Conservation (phyloP, 768 basidiomycete species). For the Udeniomyces megalosporus region DNA sequence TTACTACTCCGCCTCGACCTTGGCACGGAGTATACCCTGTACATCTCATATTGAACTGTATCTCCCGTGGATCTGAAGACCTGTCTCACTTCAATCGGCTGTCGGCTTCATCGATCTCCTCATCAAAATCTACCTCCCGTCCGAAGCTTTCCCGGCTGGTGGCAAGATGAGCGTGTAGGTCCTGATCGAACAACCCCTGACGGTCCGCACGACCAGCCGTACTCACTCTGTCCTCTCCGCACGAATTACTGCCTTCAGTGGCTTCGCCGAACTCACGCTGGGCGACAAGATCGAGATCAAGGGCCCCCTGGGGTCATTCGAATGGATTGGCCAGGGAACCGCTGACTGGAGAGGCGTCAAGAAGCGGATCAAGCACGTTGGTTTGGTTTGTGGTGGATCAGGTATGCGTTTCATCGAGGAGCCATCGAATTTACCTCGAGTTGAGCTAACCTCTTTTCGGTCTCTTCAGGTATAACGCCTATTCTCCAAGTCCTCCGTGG, state of each 20-base stretch:
- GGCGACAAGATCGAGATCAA: slow-evolving; percentile 43
- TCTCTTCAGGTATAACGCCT: slow-evolving; percentile 38
- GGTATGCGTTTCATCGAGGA: no score
- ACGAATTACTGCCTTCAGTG: no score
- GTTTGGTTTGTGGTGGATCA: slow-evolving; percentile 44
- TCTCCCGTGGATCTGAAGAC: no score
- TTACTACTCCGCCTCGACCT: no score
- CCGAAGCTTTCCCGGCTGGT: slow-evolving; percentile 28
- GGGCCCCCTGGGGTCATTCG: slow-evolving; percentile 45
- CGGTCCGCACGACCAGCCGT: not conserved
- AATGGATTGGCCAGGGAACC: slow-evolving; percentile 36
- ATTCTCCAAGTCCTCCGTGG: slow-evolving; percentile 42
- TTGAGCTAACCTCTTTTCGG: not conserved
- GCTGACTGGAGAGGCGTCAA: slow-evolving; percentile 32
- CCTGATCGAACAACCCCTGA: no score
- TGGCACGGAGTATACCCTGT: no score
- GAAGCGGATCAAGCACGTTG: slow-evolving; percentile 33
- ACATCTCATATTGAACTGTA: no score
- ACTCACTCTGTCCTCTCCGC: not conserved
- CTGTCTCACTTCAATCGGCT: slow-evolving; percentile 35
- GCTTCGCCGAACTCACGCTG: slow-evolving; percentile 36
- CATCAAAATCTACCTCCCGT: slow-evolving; percentile 30
- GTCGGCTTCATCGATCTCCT: slow-evolving; percentile 40
- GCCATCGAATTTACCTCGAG: no score
- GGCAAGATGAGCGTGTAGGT: slow-evolving; percentile 38